These are phyloP conservation scores for Dentipellis fragilis DNA, from an alignment of 768 basidiomycete species.

Conservation along the genomic window DNA sequence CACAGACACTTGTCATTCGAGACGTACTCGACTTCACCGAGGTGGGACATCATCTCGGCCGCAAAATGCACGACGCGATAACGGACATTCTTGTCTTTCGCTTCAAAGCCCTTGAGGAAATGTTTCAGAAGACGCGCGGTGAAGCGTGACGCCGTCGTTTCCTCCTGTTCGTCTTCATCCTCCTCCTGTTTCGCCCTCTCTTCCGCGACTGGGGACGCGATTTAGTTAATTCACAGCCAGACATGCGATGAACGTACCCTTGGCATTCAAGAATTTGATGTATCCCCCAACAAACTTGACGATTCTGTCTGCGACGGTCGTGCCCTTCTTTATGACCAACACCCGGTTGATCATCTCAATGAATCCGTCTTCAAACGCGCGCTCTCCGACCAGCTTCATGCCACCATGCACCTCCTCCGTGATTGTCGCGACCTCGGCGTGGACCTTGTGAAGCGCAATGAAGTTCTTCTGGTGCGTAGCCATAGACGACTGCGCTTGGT, in stretches of 20 bases:
- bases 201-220: constrained; percentile 23
- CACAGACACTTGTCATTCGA: neutral
- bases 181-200: constrained; percentile 21
- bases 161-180: constrained; percentile 35
- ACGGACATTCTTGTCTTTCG: constrained; percentile 83
- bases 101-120: constrained; percentile 65
- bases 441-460: constrained; percentile 73
- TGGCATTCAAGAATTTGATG: constrained; percentile 63
- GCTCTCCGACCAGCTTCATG: constrained; percentile 63
- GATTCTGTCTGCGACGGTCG: constrained; percentile 59
- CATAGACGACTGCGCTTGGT: constrained; percentile 62
- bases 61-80: constrained; percentile 73
- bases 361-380: constrained; percentile 60
- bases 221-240: neutral
- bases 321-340: constrained; percentile 74
- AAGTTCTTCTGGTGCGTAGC: constrained; percentile 89
- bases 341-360: constrained; percentile 48
- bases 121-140: constrained; percentile 37
- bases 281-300: constrained; percentile 80
- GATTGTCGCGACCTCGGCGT: constrained; percentile 47
- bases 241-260: constrained; percentile 37
- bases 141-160: constrained; percentile 40
- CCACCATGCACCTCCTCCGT: constrained; percentile 36
- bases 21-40: constrained; percentile 82
- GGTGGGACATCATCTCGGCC: constrained; percentile 66